phyloP scores from a whole-genome alignment of 2,329 filamentous ascomycete genomes.

The Aspergillus terreus region DNA sequence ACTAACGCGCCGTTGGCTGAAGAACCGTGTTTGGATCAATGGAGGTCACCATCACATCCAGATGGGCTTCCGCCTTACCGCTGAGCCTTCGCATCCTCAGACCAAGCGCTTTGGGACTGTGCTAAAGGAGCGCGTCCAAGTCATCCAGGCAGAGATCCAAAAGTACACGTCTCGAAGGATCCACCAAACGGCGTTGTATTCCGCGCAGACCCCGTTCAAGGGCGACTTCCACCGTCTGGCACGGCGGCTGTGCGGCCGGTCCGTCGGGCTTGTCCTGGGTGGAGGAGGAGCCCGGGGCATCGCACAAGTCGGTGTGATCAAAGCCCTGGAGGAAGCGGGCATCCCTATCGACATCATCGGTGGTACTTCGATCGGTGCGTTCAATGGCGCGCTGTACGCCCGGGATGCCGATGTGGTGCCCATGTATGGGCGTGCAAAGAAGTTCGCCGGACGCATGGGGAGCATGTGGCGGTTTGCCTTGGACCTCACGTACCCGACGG shows the following conservation, averaged over 20 bases:
- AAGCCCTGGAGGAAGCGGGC: slow-evolving; percentile 90
- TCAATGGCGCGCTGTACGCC: slow-evolving; percentile 92
- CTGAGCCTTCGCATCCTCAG: slow-evolving; percentile 71
- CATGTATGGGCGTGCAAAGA: slow-evolving; percentile 95
- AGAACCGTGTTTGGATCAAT: slow-evolving; percentile 95
- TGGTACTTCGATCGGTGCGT: slow-evolving; percentile 92
- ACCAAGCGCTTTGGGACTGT: slow-evolving; percentile 77
- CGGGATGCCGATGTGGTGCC: slow-evolving; percentile 95
- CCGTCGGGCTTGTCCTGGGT: slow-evolving; percentile 87
- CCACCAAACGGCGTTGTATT: slow-evolving; percentile 84
- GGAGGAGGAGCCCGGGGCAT: slow-evolving; percentile 91
- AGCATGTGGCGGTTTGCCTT: slow-evolving; percentile 98
- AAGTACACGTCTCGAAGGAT: slow-evolving; percentile 95
- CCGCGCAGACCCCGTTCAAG: slow-evolving; percentile 87
- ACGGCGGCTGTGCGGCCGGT: slow-evolving; percentile 85
- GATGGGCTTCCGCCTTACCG: slow-evolving; percentile 77
- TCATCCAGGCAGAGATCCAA: slow-evolving; percentile 92
- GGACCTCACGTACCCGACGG: slow-evolving; percentile 92
- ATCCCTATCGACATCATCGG: slow-evolving; percentile 95
- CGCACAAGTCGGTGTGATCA: slow-evolving; percentile 88
- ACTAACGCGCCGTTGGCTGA: slow-evolving; percentile 81
- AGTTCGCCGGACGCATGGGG: slow-evolving; percentile 97
- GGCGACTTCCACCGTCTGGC: slow-evolving; percentile 94
- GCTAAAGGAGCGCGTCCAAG: slow-evolving; percentile 88
- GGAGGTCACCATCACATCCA: slow-evolving; percentile 97